phyloP scores from a whole-genome alignment of 73 alveolate genomes.

The Uronychia setigera region DNA sequence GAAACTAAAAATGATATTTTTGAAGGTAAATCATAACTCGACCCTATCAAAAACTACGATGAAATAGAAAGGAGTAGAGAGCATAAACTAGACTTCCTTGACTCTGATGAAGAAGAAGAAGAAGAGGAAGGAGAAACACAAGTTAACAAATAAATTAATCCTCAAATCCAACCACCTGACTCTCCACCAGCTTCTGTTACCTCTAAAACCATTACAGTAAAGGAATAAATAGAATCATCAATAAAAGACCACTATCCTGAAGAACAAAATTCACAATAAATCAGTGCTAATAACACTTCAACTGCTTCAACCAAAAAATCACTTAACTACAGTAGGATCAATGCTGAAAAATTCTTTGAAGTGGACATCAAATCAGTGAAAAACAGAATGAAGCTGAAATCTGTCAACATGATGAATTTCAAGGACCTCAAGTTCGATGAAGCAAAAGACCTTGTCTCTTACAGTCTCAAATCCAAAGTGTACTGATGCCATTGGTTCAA shows the following conservation, averaged over 20 bases:
- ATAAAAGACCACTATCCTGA: no score
- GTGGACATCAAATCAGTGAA: not conserved
- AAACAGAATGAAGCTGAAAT: not conserved
- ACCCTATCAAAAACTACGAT: not conserved
- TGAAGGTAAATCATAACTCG: not conserved
- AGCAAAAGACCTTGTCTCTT: not conserved
- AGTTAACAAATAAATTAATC: no score
- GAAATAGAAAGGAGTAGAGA: not conserved
- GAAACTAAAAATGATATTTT: not conserved
- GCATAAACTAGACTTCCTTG: not conserved
- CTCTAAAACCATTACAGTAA: no score
- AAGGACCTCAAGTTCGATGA: not conserved
- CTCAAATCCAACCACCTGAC: no score
- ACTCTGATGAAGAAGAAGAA: not conserved
- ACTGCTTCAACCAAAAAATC: no score
- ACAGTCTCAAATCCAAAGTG: not conserved
- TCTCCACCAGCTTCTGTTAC: no score
- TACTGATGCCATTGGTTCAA: not conserved
- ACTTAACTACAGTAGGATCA: no score
- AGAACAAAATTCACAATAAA: no score
- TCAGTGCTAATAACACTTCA: no score
- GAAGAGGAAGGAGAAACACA: not conserved
- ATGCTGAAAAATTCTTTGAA: not conserved
- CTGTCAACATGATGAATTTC: not conserved
- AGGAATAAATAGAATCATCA: no score